Base-by-base conservation (phyloP, 805 yeast genomes). In the Lipomyces lipofer region DNA sequence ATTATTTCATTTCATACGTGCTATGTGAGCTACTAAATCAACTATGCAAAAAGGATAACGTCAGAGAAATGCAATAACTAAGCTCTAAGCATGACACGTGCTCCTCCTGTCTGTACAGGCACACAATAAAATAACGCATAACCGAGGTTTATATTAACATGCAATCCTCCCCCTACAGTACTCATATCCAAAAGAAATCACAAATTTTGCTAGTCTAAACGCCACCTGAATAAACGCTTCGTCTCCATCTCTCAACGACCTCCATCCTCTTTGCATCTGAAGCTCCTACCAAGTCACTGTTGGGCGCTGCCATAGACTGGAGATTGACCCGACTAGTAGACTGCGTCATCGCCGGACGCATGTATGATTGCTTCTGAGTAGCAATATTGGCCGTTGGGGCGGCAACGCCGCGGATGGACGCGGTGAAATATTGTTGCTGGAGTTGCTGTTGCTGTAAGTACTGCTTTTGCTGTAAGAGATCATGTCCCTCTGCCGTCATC, bases 231-330 rank as follows among this genome's bases (percentile, higher is more conserved):
- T 49, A 49, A 25, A 53, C 54, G 27, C 54, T 49, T 33, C 47
- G 32, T n/a, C 58, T 19, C 58, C 58, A 53, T 28, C 51, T 42
- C 47, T 53, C 58, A 7, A 53, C 54, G 1, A 53, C 51, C 5
- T 53, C 58, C 42, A 43, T 38, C 21, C 42, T 29, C 39, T 35
- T 35, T 10, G 36, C 35, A 17, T 53, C 51, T 8, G 24, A 32
- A 4, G 15, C 1, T 2, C 9, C 33, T 4, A n/a, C 43, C 43
- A n/a, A 13, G 15, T n/a, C 38, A n/a, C 25, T 17, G 13, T 40
- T 43, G 30, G n/a, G n/a, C 21, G 38, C 6, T 25, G 22, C 10
- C 2, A 25, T 25, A 17, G 40, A 22, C 10, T n/a, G 45, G 15
- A 12, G 15, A 43, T 28, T 24, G 9, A n/a, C 35, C 28, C 32